These are phyloP conservation scores for Hypoxylon trugodes DNA, from an alignment of 495 filamentous ascomycete genomes.

Conservation along the genomic window DNA sequence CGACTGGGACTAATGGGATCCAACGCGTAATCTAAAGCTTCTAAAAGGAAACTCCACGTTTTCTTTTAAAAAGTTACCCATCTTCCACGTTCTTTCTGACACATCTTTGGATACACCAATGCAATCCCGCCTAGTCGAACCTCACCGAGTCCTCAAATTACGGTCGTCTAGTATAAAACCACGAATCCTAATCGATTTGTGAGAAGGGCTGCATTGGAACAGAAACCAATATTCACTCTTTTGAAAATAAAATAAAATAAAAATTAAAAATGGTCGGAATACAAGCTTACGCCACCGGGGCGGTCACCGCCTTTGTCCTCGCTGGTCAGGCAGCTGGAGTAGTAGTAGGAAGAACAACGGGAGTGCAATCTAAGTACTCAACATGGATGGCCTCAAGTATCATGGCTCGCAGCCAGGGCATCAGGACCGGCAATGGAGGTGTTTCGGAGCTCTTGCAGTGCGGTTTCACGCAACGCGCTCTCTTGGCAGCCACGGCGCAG, in stretches of 20 bases:
- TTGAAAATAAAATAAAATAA: background rate
- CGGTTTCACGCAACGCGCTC: constrained; percentile 50
- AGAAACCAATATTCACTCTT: no score
- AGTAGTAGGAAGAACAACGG: no score
- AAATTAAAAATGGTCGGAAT: constrained; percentile 15
- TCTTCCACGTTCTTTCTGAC: background rate
- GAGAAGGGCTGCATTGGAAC: background rate
- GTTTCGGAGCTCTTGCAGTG: constrained; percentile 51
- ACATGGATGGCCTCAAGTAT: constrained; percentile 57
- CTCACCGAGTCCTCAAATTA: constrained; percentile 3
- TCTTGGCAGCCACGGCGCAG: constrained; percentile 45
- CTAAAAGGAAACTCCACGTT: background rate
- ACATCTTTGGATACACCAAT: background rate
- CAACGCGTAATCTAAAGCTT: background rate
- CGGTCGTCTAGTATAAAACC: background rate
- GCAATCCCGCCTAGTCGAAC: background rate
- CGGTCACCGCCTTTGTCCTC: constrained; percentile 14
- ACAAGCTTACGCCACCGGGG: constrained; percentile 5
- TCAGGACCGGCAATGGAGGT: constrained; percentile 44
- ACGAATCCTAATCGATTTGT: constrained; percentile 1
- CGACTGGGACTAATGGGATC: constrained; percentile 5
- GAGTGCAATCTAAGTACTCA: constrained; percentile 37
- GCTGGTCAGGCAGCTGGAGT: constrained; percentile 10
- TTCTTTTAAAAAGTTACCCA: background rate
- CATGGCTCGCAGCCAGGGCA: constrained; percentile 53